Conservation (phyloP, 441 rosid species). For the Manihot esculenta region DNA sequence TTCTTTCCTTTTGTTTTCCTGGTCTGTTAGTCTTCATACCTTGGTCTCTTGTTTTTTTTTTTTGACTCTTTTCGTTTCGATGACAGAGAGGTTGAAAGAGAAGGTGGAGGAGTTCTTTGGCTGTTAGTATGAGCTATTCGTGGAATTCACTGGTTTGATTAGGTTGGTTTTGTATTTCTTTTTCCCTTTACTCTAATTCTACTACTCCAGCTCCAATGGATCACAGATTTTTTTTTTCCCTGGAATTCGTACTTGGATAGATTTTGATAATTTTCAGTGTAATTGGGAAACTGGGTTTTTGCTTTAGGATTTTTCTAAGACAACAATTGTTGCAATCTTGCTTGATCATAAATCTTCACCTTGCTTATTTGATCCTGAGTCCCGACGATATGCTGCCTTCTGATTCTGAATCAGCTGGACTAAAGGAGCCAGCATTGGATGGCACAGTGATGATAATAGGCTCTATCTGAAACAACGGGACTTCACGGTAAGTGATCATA, state of each 20-base stretch:
- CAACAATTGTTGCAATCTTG: no score
- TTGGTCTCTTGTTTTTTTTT: conserved; percentile 6
- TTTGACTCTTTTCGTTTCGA: conserved; percentile 10
- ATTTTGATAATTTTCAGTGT: not conserved
- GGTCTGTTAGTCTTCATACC: not conserved
- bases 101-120: conserved; percentile 76
- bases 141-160: conserved; percentile 88
- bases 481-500: conserved; percentile 48
- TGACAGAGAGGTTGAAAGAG: conserved; percentile 91
- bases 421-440: conserved; percentile 84
- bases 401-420: conserved; percentile 57
- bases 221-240: not conserved
- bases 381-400: not conserved
- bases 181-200: not conserved
- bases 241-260: not conserved
- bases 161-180: conserved; percentile 43
- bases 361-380: no score
- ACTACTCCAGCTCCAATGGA: no score
- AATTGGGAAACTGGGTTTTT: not conserved
- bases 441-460: conserved; percentile 95
- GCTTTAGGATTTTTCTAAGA: not conserved
- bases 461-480: conserved; percentile 75
- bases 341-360: not conserved
- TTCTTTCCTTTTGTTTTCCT: not conserved
- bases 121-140: conserved; percentile 72